Evolutionary conservation across 2,329 filamentous ascomycete genomes (phyloP).

Genomic region (Ascochyta lentis): DNA sequence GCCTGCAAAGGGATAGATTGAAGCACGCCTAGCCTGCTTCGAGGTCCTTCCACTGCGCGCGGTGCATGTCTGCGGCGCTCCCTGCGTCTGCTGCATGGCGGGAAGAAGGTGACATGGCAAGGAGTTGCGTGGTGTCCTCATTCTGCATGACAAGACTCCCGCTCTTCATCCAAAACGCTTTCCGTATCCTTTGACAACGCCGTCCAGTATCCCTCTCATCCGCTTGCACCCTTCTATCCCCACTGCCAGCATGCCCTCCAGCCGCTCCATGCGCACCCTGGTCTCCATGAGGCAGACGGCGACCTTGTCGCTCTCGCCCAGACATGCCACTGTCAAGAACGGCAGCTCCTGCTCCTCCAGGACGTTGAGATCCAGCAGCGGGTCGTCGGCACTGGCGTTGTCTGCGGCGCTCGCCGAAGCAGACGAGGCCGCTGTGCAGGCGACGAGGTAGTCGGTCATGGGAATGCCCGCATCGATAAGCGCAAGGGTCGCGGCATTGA

Average conservation of each 20-base stretch:
- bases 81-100: too few species aligned
- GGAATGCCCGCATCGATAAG: conserved; percentile 94
- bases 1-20: too few species aligned
- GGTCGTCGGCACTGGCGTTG: conserved; percentile 74
- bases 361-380: conserved; percentile 78
- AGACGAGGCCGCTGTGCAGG: conserved; percentile 85
- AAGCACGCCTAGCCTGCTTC: too few species aligned
- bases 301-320: conserved; percentile 76
- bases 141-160: background rate
- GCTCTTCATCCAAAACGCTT: conserved; percentile 39
- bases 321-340: conserved; percentile 82
- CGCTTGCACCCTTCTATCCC: conserved; percentile 91
- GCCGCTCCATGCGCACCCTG: conserved; percentile 76
- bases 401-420: conserved; percentile 58
- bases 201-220: conserved; percentile 80
- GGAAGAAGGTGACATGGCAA: too few species aligned
- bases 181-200: conserved; percentile 64
- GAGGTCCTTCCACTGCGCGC: too few species aligned
- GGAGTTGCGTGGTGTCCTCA: too few species aligned
- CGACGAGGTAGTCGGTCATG: conserved; percentile 89
- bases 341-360: conserved; percentile 88
- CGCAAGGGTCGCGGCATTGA: conserved; percentile 91
- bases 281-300: conserved; percentile 85
- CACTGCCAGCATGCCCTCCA: conserved; percentile 93
- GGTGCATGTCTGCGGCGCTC: too few species aligned